Base-by-base conservation (phyloP, 2,329 filamentous ascomycete species). In the Scedosporium boydii region DNA sequence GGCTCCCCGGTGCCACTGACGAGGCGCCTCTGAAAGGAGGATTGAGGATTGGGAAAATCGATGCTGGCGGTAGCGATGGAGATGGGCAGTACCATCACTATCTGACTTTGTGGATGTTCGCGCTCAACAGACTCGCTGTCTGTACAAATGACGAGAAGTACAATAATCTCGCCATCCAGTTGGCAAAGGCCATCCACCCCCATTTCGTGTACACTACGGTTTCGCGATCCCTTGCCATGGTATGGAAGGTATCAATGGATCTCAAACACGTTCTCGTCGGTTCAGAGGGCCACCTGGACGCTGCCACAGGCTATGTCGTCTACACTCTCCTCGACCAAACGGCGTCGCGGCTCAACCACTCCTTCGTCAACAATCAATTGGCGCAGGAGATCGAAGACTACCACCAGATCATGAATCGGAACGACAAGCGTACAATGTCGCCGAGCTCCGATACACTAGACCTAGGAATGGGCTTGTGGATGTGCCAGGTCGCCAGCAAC, bases 31-130 rank as follows among this genome's bases (percentile, higher is more conserved):
- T 86, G 0, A 72, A 72, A 2, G 83, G 84, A 2, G 84, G 84
- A 0, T 69, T 87, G 44, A 75, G 84, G 0, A 86, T 86, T 63
- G 84, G 84, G 27, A 86, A 86, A 68, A 64, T 75, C 12, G 73
- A 78, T 2, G 81, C 74, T 12, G 62, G 64, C 0, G 82, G 82
- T 0, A 68, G 73, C 1, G 82, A 86, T 60, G 75, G 77, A 6
- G 83, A 86, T 68, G 83, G 83, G 2, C 83, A 86, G 68, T 86
- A 86, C 64, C 82, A 85, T 66, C 83, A 86, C 66, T 86, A 86
- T 65, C 73, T 86, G 21, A 85, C 82, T 0, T 68, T 85, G 4
- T 87, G 83, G 83, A 85, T 86, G 82, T 85, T 85, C 68, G 82
- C 83, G 1, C 74, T 86, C 4, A 84, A 83, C 67, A 74, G 83